phyloP scores from a whole-genome alignment of 2,329 filamentous ascomycete species.

The Lasiodiplodia citricola region DNA sequence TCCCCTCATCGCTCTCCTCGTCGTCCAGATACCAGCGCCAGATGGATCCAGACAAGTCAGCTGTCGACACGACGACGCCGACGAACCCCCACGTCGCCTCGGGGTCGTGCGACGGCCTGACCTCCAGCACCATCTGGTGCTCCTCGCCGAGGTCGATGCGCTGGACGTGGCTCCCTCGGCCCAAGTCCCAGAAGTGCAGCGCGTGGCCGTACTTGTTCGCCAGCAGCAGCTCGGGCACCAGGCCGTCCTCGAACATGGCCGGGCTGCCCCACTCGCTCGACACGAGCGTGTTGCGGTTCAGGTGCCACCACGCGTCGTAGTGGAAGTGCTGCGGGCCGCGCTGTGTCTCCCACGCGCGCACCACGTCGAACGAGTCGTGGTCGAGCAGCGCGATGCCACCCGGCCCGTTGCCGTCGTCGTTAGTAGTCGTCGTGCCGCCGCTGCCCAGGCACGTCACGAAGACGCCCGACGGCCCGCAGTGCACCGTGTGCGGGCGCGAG shows the following conservation, averaged over 20 bases:
- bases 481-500: constrained; percentile 8
- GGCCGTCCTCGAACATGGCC: not conserved
- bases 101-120: not conserved
- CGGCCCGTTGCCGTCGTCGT: not conserved
- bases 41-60: not conserved
- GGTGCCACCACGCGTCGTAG: constrained; percentile 14
- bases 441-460: not conserved
- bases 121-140: constrained; percentile 13
- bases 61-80: not conserved
- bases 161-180: not conserved
- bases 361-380: constrained; percentile 1
- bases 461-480: not conserved
- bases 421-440: not conserved
- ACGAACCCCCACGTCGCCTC: constrained; percentile 5
- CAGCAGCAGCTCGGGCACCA: constrained; percentile 9
- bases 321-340: constrained; percentile 11
- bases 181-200: constrained; percentile 10
- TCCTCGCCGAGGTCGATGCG: not conserved
- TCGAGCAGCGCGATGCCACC: constrained; percentile 7
- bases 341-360: constrained; percentile 1
- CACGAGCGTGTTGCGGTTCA: constrained; percentile 5
- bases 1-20: not conserved
- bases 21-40: constrained; percentile 4
- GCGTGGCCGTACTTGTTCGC: not conserved
- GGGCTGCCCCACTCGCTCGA: constrained; percentile 7